Evolutionary conservation across 305 asterid species (phyloP).

Genomic region (Andrographis paniculata): DNA sequence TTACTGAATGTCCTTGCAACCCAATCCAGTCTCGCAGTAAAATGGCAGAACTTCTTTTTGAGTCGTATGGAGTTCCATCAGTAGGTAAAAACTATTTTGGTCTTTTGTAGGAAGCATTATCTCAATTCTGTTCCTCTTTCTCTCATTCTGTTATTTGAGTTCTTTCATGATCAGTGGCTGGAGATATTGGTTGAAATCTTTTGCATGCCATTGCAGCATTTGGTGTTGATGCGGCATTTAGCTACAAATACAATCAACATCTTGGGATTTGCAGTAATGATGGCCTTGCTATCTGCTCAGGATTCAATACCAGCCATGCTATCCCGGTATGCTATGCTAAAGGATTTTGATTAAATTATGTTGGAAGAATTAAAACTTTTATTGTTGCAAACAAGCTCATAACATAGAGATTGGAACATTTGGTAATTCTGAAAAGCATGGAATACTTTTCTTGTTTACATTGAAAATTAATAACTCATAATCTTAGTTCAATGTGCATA

Average conservation of each 20-base stretch:
- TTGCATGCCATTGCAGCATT: conserved; percentile 54
- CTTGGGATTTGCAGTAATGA: conserved; percentile 61
- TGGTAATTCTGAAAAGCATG: too few species aligned
- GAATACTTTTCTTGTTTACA: not conserved
- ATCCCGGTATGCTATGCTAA: conserved; percentile 71
- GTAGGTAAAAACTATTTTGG: conserved; percentile 43
- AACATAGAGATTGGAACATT: not conserved
- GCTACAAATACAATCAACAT: conserved; percentile 81
- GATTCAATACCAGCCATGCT: conserved; percentile 84
- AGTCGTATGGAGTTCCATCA: conserved; percentile 96
- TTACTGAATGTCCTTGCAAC: conserved; percentile 94
- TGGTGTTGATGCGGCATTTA: conserved; percentile 94
- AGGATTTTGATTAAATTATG: conserved; percentile 1
- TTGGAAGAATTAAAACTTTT: not conserved
- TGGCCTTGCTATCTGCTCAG: conserved; percentile 90
- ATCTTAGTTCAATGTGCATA: not conserved
- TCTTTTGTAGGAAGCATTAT: conserved; percentile 5
- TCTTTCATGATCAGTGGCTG: conserved; percentile 4
- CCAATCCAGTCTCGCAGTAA: conserved; percentile 94
- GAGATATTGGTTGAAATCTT: conserved; percentile 18
- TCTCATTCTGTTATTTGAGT: conserved; percentile 7
- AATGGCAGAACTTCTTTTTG: conserved; percentile 98
- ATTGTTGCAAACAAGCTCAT: not conserved
- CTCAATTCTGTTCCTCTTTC: conserved; percentile 9
- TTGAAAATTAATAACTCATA: not conserved